Conservation (phyloP, 2,329 filamentous ascomycete genomes). For the Xylaria multiplex region DNA sequence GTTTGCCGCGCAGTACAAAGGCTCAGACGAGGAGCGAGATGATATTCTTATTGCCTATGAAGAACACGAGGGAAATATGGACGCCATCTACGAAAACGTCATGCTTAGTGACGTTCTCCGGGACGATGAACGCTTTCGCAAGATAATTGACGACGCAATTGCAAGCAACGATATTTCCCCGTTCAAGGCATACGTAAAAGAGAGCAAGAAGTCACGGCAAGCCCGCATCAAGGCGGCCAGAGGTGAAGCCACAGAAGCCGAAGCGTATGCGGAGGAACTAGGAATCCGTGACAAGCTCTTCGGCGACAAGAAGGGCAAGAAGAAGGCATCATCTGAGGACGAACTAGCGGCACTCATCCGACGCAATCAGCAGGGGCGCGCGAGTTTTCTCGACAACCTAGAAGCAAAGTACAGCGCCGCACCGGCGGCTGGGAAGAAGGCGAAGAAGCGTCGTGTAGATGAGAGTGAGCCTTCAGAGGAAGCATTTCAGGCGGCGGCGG, state of each 20-base stretch:
- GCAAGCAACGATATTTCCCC: conserved; percentile 71
- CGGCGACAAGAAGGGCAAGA: conserved; percentile 57
- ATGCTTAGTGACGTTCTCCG: conserved; percentile 86
- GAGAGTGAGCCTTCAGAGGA: conserved; percentile 74
- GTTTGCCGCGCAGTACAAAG: conserved; percentile 82
- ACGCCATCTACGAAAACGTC: conserved; percentile 79
- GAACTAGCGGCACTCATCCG: conserved; percentile 79
- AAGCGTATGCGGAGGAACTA: conserved; percentile 77
- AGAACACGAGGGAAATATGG: conserved; percentile 77
- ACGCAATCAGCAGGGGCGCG: conserved; percentile 72
- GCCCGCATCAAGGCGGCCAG: conserved; percentile 69
- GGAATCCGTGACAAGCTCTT: conserved; percentile 78
- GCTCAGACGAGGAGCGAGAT: conserved; percentile 82
- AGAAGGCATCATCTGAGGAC: conserved; percentile 59
- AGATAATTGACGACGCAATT: conserved; percentile 85
- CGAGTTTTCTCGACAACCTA: conserved; percentile 75
- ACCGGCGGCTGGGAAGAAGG: conserved; percentile 58
- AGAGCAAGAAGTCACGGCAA: conserved; percentile 72
- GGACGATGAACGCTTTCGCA: conserved; percentile 86
- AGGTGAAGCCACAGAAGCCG: conserved; percentile 76
- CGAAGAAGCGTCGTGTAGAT: conserved; percentile 61
- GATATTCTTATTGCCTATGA: conserved; percentile 83
- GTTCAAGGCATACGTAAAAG: conserved; percentile 76
- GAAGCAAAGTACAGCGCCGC: conserved; percentile 77
- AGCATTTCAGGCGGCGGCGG: conserved; percentile 67